Base-by-base conservation (phyloP, 148 eudicot genomes). In the Dianthus caryophyllus region DNA sequence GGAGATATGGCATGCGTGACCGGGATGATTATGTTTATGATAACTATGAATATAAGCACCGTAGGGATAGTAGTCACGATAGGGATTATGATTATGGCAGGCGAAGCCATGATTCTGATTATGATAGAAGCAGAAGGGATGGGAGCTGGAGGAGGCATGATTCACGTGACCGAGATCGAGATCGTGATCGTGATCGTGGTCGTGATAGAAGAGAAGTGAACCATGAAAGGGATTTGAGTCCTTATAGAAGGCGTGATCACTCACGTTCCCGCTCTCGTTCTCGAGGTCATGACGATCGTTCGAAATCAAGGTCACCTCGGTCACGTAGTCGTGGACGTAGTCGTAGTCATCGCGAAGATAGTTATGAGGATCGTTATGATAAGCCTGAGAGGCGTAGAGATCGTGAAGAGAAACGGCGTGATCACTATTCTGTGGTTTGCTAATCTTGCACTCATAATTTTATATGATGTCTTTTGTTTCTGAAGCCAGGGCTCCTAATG, bases 71-170 rank as follows among this genome's bases (percentile, higher is more conserved):
- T 67, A 88, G 90, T 78, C 96, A 90, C 56, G 98, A 94, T 68
- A 84, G 90, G 76, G 97, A 90, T 73, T 81, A 77, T 79, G 98
- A 84, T 66, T 76, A 86, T 69, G 86, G 87, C 17, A 84, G 90
- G 71, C 85, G 70, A 56, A 88, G 97, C 73, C 84, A 94, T 83
- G 97, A 94, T 85, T 83, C 97, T 43, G 98, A 88, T 71, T 80
- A 94, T 70, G 96, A 94, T 46, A 75, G 92, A 78, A 76, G 88
- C 75, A 90, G 85, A 73, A 86, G 92, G 77, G 98, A 83, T 33
- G 80, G 90, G 44, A 86, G 82, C 73, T 88, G 97, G 98, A 81
- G 86, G 62, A 76, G 96, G 63, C 96, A 84, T 63, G 90, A 75
- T 73, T 88, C 97, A 33, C 88, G 90, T 51, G 98, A 90, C 30